Evolutionary conservation across 2,329 filamentous ascomycete species (phyloP).

Genomic region (Arthrinium phaeospermum): DNA sequence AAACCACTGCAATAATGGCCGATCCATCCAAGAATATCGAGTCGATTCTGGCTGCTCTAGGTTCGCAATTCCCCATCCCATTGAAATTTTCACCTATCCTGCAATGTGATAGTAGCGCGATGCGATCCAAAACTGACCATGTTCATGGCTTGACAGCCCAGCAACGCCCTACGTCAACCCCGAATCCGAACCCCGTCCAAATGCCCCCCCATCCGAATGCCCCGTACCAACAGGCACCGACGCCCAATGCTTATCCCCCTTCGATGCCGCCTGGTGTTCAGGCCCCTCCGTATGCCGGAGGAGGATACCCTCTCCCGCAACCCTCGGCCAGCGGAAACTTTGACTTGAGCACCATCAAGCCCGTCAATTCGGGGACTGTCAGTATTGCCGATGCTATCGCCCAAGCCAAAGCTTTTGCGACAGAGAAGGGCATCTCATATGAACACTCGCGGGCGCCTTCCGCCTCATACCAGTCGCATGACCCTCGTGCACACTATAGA

Average conservation of each 20-base stretch:
- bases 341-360: slow-evolving; percentile 80
- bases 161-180: slow-evolving; percentile 45
- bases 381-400: slow-evolving; percentile 85
- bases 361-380: slow-evolving; percentile 79
- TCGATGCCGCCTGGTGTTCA: slow-evolving; percentile 47
- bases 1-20: slow-evolving; percentile 39
- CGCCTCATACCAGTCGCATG: slow-evolving; percentile 48
- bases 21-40: slow-evolving; percentile 49
- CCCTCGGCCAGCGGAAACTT: slow-evolving; percentile 77
- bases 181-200: slow-evolving; percentile 48
- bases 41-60: slow-evolving; percentile 55
- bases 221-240: slow-evolving; percentile 43
- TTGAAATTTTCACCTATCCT: not conserved
- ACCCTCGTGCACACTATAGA: slow-evolving; percentile 60
- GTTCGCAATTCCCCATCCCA: slow-evolving; percentile 40
- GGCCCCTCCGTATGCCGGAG: slow-evolving; percentile 40
- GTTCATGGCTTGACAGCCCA: slow-evolving; percentile 43
- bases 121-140: slow-evolving; percentile 19
- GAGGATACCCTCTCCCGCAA: slow-evolving; percentile 62
- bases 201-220: slow-evolving; percentile 42
- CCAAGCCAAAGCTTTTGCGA: slow-evolving; percentile 81
- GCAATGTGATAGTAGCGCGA: slow-evolving; percentile 16
- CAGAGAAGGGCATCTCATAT: slow-evolving; percentile 75
- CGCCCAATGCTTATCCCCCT: slow-evolving; percentile 44
- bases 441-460: slow-evolving; percentile 54